These are phyloP conservation scores for Leccinum imitatum DNA, from an alignment of 768 basidiomycete genomes.

Conservation along the genomic window DNA sequence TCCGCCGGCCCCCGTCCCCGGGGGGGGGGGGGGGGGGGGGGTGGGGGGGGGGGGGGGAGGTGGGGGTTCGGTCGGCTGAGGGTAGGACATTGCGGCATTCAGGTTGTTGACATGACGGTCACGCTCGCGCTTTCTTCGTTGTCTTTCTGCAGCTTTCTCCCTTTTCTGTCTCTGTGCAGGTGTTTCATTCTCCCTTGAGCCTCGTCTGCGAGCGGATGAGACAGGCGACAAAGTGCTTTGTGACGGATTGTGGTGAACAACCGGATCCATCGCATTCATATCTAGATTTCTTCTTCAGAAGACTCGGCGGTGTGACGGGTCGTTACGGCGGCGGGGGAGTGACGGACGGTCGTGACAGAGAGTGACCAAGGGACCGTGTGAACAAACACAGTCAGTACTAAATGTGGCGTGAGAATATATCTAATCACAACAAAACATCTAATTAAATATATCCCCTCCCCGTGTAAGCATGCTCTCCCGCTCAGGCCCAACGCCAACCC, in stretches of 20 bases:
- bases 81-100: slow-evolving; percentile 44
- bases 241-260: slow-evolving; percentile 32
- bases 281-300: slow-evolving; percentile 16
- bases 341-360: slow-evolving; percentile 34
- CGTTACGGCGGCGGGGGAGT: slow-evolving; percentile 36
- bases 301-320: slow-evolving; percentile 30
- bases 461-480: slow-evolving; percentile 71
- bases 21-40: no score
- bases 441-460: slow-evolving; percentile 21
- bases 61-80: slow-evolving; percentile 34
- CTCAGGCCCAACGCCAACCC: slow-evolving; percentile 92
- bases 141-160: slow-evolving; percentile 85
- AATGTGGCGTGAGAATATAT: slow-evolving; percentile 26
- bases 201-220: slow-evolving; percentile 48
- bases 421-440: slow-evolving; percentile 2
- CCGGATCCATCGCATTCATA: slow-evolving; percentile 37
- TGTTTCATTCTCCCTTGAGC: slow-evolving; percentile 68
- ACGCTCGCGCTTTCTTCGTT: slow-evolving; percentile 80
- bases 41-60: slow-evolving; percentile 31
- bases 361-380: slow-evolving; percentile 26
- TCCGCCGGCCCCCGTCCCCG: no score
- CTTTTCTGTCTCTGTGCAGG: slow-evolving; percentile 71
- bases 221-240: slow-evolving; percentile 33
- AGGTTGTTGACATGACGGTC: slow-evolving; percentile 45
- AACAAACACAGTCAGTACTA: slow-evolving; percentile 11